Percentiles rank a stretch among this genome's conserved stretches.
Conservation (phyloP, 345 rosid species). For the Anacardium occidentale region DNA sequence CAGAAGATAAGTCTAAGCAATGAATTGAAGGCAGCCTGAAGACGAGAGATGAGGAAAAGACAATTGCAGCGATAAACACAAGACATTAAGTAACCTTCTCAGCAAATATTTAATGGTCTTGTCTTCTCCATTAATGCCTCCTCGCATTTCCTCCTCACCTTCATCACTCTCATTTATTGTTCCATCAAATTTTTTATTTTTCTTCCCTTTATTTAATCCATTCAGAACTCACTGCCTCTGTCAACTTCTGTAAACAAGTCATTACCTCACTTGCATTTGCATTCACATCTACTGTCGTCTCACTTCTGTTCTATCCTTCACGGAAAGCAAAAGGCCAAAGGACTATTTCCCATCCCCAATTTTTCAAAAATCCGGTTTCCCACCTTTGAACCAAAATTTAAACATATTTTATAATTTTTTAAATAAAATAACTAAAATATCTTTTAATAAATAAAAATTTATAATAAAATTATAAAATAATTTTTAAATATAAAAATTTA, state of each 20-base stretch:
- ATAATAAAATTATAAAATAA: too few relatives aligned
- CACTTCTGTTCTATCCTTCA: not conserved
- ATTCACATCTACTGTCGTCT: not conserved
- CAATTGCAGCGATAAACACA: slow-evolving; percentile 50
- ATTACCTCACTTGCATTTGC: not conserved
- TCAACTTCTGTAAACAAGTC: not conserved
- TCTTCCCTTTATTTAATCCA: not conserved
- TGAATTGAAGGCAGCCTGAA: slow-evolving; percentile 26
- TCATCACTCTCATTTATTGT: slow-evolving; percentile 31
- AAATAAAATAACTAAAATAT: too few relatives aligned
- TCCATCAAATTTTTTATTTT: not conserved
- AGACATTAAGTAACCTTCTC: slow-evolving; percentile 42
- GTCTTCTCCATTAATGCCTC: slow-evolving; percentile 63
- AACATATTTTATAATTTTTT: too few relatives aligned
- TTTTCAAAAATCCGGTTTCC: too few relatives aligned
- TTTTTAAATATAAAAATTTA: too few relatives aligned
- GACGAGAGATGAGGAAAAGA: slow-evolving; percentile 31
- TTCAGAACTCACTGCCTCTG: not conserved
- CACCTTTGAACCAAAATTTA: too few relatives aligned
- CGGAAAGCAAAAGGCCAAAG: too few relatives aligned
- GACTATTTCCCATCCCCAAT: too few relatives aligned
- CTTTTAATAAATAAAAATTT: too few relatives aligned
- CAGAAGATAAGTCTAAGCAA: slow-evolving; percentile 32
- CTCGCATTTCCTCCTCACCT: slow-evolving; percentile 23
- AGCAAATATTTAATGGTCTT: slow-evolving; percentile 43